Percentiles rank a stretch among this genome's conserved stretches.
phyloP scores from a whole-genome alignment of 768 basidiomycete species.

The Dacryopinax primogenitus region DNA sequence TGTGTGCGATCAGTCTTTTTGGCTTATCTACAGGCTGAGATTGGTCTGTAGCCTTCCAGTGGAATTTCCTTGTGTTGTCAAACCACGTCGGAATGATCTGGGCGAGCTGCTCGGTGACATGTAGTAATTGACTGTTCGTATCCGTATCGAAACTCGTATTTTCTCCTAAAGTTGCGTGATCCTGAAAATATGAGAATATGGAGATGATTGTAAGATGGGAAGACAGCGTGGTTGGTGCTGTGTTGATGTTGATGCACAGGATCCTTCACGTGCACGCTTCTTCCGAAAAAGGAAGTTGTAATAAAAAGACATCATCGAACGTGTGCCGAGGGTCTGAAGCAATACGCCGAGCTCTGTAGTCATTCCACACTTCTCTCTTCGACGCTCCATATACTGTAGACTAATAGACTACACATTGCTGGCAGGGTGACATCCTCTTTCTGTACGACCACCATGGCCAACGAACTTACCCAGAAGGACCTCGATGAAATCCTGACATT shows the following conservation, averaged over 20 bases:
- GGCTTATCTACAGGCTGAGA: not conserved
- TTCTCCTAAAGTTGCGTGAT: not conserved
- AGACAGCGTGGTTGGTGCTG: no score
- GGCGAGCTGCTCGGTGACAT: not conserved
- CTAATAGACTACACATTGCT: no score
- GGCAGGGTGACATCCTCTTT: not conserved
- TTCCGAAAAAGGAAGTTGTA: not conserved
- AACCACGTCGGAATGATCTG: not conserved
- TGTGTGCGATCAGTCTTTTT: not conserved
- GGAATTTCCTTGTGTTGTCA: not conserved
- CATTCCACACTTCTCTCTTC: not conserved
- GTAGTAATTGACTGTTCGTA: not conserved
- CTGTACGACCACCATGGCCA: not conserved
- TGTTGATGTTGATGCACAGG: not conserved
- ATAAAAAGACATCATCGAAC: slow-evolving; percentile 3
- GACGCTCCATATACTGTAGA: not conserved
- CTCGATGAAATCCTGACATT: slow-evolving; percentile 54
- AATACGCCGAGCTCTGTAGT: not conserved
- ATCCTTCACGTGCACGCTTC: not conserved
- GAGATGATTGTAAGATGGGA: no score
- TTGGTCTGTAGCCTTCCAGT: not conserved
- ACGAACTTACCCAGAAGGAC: slow-evolving; percentile 30
- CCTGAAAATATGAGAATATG: no score
- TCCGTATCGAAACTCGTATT: not conserved
- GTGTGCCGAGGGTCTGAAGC: not conserved